phyloP scores from a whole-genome alignment of 371 early-diverging fungal species.

The Mortierella sp. region DNA sequence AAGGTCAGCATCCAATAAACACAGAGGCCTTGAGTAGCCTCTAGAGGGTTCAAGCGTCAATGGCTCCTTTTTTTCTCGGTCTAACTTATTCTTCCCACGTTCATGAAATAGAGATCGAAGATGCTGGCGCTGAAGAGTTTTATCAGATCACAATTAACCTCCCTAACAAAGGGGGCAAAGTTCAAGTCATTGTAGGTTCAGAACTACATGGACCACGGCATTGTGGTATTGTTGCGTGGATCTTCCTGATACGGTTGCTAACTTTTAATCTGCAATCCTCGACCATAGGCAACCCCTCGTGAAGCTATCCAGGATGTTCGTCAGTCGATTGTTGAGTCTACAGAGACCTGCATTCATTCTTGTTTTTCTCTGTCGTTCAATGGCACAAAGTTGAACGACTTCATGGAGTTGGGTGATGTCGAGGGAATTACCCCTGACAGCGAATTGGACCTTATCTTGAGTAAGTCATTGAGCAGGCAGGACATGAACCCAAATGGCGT shows the following conservation, averaged over 20 bases:
- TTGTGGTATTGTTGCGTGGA: not conserved
- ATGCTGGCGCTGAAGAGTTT: conserved; percentile 65
- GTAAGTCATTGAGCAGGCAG: conserved; percentile 63
- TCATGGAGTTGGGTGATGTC: conserved; percentile 80
- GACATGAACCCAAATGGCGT: not conserved
- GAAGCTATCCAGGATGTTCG: conserved; percentile 90
- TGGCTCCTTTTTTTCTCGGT: not conserved
- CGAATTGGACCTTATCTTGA: conserved; percentile 79
- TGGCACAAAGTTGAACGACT: conserved; percentile 79
- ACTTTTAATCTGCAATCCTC: not conserved
- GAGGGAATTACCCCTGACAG: conserved; percentile 79
- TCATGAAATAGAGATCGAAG: conserved; percentile 37
- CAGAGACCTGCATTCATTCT: conserved; percentile 87
- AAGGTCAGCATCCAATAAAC: conserved; percentile 28
- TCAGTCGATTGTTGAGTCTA: conserved; percentile 88
- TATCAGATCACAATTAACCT: conserved; percentile 71
- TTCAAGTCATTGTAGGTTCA: conserved; percentile 66
- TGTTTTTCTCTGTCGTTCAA: conserved; percentile 89
- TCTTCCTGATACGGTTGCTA: not conserved
- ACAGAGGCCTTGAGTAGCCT: not conserved
- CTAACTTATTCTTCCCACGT: not conserved
- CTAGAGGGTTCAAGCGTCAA: not conserved
- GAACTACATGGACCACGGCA: not conserved
- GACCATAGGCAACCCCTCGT: conserved; percentile 72
- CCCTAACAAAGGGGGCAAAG: conserved; percentile 64